These are phyloP conservation scores for Chlorella sorokiniana DNA, from an alignment of 139 green algal species.

Conservation along the genomic window DNA sequence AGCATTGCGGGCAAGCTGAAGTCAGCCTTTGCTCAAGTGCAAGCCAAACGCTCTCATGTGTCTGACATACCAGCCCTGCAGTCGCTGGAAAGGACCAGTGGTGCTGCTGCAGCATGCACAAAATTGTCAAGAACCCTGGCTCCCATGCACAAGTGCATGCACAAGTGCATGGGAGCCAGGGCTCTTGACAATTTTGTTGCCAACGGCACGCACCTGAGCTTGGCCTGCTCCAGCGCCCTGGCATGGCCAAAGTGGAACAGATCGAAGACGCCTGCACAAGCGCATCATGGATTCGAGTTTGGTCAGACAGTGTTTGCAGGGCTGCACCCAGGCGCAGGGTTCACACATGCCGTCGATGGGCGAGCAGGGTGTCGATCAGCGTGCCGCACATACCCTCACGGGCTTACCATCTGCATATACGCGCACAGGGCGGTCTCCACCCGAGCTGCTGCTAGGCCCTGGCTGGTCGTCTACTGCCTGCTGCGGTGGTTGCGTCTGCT, in stretches of 20 bases:
- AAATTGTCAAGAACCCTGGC: too few relatives aligned
- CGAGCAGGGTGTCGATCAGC: too few relatives aligned
- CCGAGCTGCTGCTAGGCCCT: not conserved
- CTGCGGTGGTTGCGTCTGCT: not conserved
- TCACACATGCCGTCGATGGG: too few relatives aligned
- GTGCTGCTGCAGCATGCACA: not conserved
- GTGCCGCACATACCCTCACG: not conserved
- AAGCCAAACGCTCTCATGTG: not conserved
- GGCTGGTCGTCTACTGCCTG: not conserved
- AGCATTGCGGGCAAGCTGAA: not conserved
- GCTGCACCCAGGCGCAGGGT: too few relatives aligned
- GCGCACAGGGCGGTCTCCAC: slow-evolving; percentile 62
- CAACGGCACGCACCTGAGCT: slow-evolving; percentile 56
- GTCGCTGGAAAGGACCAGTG: too few relatives aligned
- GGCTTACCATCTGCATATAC: slow-evolving; percentile 84
- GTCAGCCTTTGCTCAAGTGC: too few relatives aligned
- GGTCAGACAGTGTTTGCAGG: not conserved
- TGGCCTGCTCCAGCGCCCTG: slow-evolving; percentile 88
- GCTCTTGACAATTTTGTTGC: too few relatives aligned
- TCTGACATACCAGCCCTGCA: too few relatives aligned
- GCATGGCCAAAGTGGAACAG: slow-evolving; percentile 93
- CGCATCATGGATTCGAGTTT: not conserved
- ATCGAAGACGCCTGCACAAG: slow-evolving; percentile 82
- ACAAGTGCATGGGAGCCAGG: not conserved
- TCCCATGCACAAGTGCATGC: not conserved